Percentiles rank a stretch among this genome's conserved stretches.
phyloP scores from a whole-genome alignment of 371 early-diverging fungal species.

The Umbelopsis sp. region DNA sequence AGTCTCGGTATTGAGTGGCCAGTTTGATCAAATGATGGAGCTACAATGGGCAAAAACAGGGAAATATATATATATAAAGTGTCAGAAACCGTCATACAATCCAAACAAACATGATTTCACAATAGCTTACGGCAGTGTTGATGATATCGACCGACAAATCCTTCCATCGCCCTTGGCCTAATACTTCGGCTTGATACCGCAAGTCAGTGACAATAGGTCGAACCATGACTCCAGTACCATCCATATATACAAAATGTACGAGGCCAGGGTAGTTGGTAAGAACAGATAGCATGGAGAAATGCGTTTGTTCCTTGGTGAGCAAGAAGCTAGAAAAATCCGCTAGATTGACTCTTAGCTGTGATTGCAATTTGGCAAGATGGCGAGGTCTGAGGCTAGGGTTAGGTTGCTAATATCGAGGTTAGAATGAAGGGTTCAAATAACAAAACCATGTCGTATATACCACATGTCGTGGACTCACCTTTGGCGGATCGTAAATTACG shows the following conservation, averaged over 20 bases:
- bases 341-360: conserved; percentile 16
- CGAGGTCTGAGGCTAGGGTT: conserved; percentile 6
- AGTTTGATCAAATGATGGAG: conserved; percentile 10
- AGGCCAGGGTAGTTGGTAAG: conserved; percentile 45
- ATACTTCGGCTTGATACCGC: conserved; percentile 8
- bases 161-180: background rate
- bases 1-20: background rate
- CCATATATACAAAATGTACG: conserved; percentile 46
- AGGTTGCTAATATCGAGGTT: background rate
- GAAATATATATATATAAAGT: background rate
- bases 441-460: too few species aligned
- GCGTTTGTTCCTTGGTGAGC: conserved; percentile 47
- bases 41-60: background rate
- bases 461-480: background rate
- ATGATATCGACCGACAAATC: background rate
- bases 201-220: conserved; percentile 12
- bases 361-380: background rate
- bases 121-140: conserved; percentile 6
- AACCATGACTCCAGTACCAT: conserved; percentile 9
- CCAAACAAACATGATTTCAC: background rate
- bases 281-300: conserved; percentile 52
- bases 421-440: background rate
- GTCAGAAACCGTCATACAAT: background rate
- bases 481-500: background rate
- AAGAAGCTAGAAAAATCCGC: conserved; percentile 45